Evolutionary conservation across 2,329 filamentous ascomycete genomes (phyloP).

Genomic region (Nothomitra cinnamomea): DNA sequence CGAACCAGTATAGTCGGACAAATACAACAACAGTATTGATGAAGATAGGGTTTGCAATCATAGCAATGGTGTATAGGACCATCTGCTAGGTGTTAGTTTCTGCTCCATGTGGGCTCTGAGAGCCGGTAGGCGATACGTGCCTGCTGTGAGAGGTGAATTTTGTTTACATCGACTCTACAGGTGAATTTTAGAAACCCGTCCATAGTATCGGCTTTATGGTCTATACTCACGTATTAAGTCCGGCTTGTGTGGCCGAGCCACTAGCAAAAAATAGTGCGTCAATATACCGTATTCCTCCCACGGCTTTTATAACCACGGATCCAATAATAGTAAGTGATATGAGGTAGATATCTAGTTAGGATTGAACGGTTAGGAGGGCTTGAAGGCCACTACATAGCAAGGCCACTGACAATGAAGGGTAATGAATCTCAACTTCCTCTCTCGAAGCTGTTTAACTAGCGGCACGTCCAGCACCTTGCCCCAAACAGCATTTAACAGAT

Average conservation of each 20-base stretch:
- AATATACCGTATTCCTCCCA: slow-evolving; percentile 52
- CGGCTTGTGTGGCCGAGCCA: slow-evolving; percentile 79
- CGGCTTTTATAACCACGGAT: slow-evolving; percentile 60
- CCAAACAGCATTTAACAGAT: slow-evolving; percentile 10
- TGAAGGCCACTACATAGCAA: neutral
- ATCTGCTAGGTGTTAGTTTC: slow-evolving; percentile 31
- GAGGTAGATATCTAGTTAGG: slow-evolving; percentile 54
- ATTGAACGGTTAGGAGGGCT: neutral
- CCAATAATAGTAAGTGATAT: slow-evolving; percentile 53
- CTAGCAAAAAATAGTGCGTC: slow-evolving; percentile 81
- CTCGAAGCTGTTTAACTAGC: slow-evolving; percentile 1
- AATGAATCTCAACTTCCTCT: slow-evolving; percentile 56
- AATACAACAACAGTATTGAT: slow-evolving; percentile 80
- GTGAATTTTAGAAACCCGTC: slow-evolving; percentile 9
- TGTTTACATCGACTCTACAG: slow-evolving; percentile 29
- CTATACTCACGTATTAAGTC: slow-evolving; percentile 53
- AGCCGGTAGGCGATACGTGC: slow-evolving; percentile 9
- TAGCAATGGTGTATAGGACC: slow-evolving; percentile 51
- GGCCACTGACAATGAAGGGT: slow-evolving; percentile 51
- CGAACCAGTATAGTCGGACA: slow-evolving; percentile 91
- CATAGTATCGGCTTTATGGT: slow-evolving; percentile 3
- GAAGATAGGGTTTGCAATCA: slow-evolving; percentile 67
- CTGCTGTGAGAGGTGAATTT: slow-evolving; percentile 30
- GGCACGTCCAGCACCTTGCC: slow-evolving; percentile 10
- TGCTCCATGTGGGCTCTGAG: neutral